Evolutionary conservation across 768 basidiomycete species (phyloP).

Genomic region (Naganishia kalamii): DNA sequence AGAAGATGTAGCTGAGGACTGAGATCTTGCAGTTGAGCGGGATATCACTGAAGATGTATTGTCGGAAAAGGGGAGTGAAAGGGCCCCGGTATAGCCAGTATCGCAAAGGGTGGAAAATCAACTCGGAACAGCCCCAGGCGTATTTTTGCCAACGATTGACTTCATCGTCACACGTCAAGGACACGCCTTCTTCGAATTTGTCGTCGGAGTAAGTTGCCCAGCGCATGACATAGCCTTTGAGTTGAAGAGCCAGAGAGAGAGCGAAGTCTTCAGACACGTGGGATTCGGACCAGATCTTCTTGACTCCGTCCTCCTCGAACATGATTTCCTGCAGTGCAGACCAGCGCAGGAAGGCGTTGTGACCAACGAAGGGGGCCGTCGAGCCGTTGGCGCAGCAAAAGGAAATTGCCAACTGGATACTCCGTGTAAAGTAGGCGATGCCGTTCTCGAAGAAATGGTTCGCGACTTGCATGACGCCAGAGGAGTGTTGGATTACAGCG

Average conservation of each 20-base stretch:
- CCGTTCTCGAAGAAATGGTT: no score
- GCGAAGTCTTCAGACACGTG: slow-evolving; percentile 81
- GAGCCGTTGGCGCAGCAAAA: slow-evolving; percentile 8
- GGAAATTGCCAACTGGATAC: slow-evolving; percentile 3
- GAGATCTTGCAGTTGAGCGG: slow-evolving; percentile 55
- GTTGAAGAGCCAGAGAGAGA: slow-evolving; percentile 55
- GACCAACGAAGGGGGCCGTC: slow-evolving; percentile 44
- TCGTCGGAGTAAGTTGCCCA: slow-evolving; percentile 76
- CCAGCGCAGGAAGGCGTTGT: slow-evolving; percentile 82
- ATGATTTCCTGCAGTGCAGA: slow-evolving; percentile 75
- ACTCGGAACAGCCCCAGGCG: slow-evolving; percentile 47
- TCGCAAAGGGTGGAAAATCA: slow-evolving; percentile 76
- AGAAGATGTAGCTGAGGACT: slow-evolving; percentile 54
- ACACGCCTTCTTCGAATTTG: slow-evolving; percentile 86
- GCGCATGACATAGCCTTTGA: slow-evolving; percentile 40
- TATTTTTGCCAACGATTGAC: slow-evolving; percentile 84
- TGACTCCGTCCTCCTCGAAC: slow-evolving; percentile 61
- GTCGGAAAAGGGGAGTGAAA: slow-evolving; percentile 54
- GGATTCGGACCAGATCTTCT: slow-evolving; percentile 74
- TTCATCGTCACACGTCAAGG: slow-evolving; percentile 81
- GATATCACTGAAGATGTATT: slow-evolving; percentile 48
- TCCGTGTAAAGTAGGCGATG: background rate
- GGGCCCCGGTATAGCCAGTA: slow-evolving; percentile 74
- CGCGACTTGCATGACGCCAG: slow-evolving; percentile 27
- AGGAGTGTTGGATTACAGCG: slow-evolving; percentile 58